These are phyloP conservation scores for Grosmannia clavigera DNA, from an alignment of 2,329 filamentous ascomycete species.

Conservation along the genomic window DNA sequence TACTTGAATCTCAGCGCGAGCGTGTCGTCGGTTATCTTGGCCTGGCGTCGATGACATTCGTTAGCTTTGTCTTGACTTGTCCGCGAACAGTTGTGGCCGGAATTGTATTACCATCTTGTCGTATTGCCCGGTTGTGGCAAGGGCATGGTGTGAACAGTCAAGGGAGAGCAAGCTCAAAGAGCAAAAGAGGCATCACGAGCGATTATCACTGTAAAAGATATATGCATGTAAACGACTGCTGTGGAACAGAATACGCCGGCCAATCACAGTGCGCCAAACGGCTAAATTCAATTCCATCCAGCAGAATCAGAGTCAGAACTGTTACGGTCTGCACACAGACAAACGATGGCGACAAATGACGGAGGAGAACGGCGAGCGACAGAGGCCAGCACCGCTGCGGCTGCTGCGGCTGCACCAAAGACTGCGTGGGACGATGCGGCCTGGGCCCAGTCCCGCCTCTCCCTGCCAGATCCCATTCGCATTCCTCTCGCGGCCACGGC, in stretches of 20 bases:
- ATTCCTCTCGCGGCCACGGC: slow-evolving; percentile 51
- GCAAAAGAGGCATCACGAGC: not conserved
- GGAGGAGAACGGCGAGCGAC: not conserved
- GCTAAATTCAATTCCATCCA: not conserved
- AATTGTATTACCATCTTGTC: not conserved
- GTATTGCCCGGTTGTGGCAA: not conserved
- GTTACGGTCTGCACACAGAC: not conserved
- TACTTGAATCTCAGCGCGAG: slow-evolving; percentile 62
- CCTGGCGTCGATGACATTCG: not conserved
- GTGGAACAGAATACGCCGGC: not conserved
- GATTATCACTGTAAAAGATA: not conserved
- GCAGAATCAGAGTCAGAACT: not conserved
- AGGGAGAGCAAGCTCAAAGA: not conserved
- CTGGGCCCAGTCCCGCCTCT: slow-evolving; percentile 34
- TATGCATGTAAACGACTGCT: not conserved
- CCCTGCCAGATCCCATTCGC: slow-evolving; percentile 52
- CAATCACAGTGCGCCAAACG: not conserved
- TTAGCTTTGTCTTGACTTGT: not conserved
- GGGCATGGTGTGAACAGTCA: not conserved
- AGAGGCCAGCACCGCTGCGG: not conserved
- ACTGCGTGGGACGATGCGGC: slow-evolving; percentile 16
- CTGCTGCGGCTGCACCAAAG: not conserved
- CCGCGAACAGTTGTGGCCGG: not conserved
- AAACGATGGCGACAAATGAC: not conserved
- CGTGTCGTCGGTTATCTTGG: slow-evolving; percentile 23